These are phyloP conservation scores for Hibiscus trionum DNA, from an alignment of 345 rosid species.

Conservation along the genomic window DNA sequence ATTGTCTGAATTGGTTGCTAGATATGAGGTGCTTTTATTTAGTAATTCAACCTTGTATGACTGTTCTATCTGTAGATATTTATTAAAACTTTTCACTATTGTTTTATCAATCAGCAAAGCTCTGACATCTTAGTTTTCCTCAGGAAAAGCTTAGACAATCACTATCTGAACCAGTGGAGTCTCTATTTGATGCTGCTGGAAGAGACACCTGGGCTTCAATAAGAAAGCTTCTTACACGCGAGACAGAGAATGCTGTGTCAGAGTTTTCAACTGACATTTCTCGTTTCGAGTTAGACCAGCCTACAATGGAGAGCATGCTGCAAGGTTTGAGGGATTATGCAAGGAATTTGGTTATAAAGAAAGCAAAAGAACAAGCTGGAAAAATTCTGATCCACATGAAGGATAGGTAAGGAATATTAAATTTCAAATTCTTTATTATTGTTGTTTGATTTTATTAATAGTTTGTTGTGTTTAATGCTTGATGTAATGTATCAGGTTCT, in stretches of 20 bases:
- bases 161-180: too few relatives aligned
- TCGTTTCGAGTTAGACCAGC: slow-evolving; percentile 52
- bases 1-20: slow-evolving; percentile 43
- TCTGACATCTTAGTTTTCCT: slow-evolving; percentile 37
- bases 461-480: slow-evolving; percentile 10
- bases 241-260: too few relatives aligned
- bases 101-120: slow-evolving; percentile 13
- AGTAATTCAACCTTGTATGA: background rate
- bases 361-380: slow-evolving; percentile 68
- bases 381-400: slow-evolving; percentile 67
- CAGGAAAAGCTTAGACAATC: too few relatives aligned
- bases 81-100: background rate
- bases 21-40: slow-evolving; percentile 40
- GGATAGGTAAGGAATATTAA: slow-evolving; percentile 38
- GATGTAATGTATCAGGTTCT: slow-evolving; percentile 43
- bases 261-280: slow-evolving; percentile 24
- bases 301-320: slow-evolving; percentile 33
- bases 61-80: background rate
- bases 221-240: too few relatives aligned
- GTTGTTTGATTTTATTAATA: background rate
- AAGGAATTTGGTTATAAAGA: slow-evolving; percentile 52
- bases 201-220: too few relatives aligned
- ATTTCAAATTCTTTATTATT: background rate
- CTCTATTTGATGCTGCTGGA: too few relatives aligned
- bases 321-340: slow-evolving; percentile 44